phyloP scores from a whole-genome alignment of 148 eudicot genomes.

The Vaccinium macrocarpon region DNA sequence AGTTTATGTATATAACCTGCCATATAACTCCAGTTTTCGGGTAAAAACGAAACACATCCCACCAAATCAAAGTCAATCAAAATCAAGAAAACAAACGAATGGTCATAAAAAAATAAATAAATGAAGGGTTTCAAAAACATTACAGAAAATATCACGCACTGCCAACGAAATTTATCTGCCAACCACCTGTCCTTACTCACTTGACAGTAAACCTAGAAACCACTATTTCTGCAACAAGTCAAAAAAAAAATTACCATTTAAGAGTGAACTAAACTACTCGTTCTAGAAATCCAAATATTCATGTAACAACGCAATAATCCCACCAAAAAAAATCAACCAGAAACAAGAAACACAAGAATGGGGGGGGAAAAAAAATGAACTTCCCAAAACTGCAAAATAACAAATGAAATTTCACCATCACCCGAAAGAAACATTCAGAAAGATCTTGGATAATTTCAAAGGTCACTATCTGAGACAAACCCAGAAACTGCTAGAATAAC shows the following conservation, averaged over 20 bases:
- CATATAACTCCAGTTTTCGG: background rate
- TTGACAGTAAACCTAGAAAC: background rate
- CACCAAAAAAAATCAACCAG: background rate
- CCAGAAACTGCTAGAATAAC: conserved; percentile 36
- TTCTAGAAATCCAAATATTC: background rate
- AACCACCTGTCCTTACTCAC: background rate
- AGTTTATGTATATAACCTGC: background rate
- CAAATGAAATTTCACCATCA: background rate
- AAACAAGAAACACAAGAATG: background rate
- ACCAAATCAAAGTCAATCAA: background rate
- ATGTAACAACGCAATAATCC: background rate
- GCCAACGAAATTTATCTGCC: background rate
- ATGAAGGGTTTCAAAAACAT: background rate
- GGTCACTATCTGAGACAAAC: conserved; percentile 15
- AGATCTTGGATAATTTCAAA: conserved; percentile 11
- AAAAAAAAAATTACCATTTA: background rate
- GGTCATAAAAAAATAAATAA: background rate
- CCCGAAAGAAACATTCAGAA: background rate
- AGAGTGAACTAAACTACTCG: background rate
- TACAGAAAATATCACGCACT: conserved; percentile 8
- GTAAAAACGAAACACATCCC: background rate
- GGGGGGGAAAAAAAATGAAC: background rate
- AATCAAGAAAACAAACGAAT: background rate
- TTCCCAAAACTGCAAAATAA: background rate
- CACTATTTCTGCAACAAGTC: background rate